phyloP scores from a whole-genome alignment of 2,329 filamentous ascomycete species.

The Bimuria novae-zelandiae region DNA sequence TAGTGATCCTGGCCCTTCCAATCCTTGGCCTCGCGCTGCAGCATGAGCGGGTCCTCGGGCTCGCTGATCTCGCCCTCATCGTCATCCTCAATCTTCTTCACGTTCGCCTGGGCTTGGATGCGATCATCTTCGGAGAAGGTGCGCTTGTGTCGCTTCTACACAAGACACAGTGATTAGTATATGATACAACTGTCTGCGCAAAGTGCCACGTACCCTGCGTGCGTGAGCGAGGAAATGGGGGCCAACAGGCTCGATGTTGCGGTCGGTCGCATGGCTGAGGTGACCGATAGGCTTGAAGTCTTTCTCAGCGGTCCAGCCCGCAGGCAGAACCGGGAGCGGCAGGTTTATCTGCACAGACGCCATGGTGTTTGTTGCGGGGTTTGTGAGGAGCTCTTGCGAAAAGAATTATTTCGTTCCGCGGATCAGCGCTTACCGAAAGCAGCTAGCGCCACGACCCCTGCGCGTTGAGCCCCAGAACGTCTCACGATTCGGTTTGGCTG shows the following conservation, averaged over 20 bases:
- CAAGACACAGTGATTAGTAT: constrained; percentile 20
- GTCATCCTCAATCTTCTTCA: constrained; percentile 93
- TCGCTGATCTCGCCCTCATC: constrained; percentile 92
- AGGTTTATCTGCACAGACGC: constrained; percentile 64
- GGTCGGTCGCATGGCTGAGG: constrained; percentile 76
- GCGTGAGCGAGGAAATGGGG: constrained; percentile 98
- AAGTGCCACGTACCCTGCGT: constrained; percentile 68
- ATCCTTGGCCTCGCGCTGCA: constrained; percentile 94
- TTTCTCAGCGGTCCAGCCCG: constrained; percentile 84
- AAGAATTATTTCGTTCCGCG: neutral
- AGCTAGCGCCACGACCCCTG: constrained; percentile 1
- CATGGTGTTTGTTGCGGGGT: constrained; percentile 12
- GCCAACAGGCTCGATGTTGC: constrained; percentile 93
- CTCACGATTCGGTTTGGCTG: constrained; percentile 24
- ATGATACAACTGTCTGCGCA: neutral
- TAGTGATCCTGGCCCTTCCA: constrained; percentile 99
- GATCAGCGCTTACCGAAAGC: neutral
- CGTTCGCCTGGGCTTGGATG: constrained; percentile 91
- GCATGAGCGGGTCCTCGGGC: constrained; percentile 88
- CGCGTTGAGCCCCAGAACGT: constrained; percentile 18
- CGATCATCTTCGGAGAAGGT: constrained; percentile 99
- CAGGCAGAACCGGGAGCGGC: constrained; percentile 74
- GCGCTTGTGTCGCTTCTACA: constrained; percentile 81
- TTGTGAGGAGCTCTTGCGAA: constrained; percentile 8
- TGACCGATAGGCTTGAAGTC: constrained; percentile 85